Base-by-base conservation (phyloP, 805 yeast genomes). In the Starmerella riodocensis region DNA sequence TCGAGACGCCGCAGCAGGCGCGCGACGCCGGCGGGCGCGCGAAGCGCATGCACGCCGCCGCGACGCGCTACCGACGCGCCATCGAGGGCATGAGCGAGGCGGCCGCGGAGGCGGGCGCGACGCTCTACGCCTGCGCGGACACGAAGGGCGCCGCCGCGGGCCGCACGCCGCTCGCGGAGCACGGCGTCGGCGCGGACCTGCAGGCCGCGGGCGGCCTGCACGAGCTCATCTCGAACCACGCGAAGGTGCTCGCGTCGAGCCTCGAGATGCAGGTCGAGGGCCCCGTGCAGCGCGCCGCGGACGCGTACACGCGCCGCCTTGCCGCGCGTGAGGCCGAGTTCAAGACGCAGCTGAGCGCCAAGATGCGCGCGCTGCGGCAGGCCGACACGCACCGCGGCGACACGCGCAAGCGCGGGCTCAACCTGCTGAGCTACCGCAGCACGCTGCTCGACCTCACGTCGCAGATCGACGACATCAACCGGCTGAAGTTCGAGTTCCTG, bases 391-490 rank as follows among this genome's bases (percentile, higher is more conserved):
- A 69, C 47, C 78, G 78, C 53, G 9, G 18, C n/a, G 31, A 28
- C 18, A 8, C 31, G n/a, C 31, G 71, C 46, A 64, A 67, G 41
- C 74, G 71, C 47, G 70, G 73, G 13, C 67, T 88, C 46, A 77
- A 82, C 52, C 62, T 84, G 39, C 60, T 70, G n/a, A 63, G 71
- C 5, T 84, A 84, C 59, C 71, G 80, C 51, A 67, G 68, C 39
- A 77, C 79, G 47, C 62, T 84, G 41, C 59, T 73, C 42, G 76
- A 74, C 45, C 60, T 84, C 50, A 81, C 93, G 13, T 61, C 67
- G 9, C 84, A 81, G 51, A 67, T 84, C 43, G 93, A 84, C 54
- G 85, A 78, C 34, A 75, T 84, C 44, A 93, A 83, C 54, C 62
- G 70, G 29, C 60, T 82, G 40, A 81, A 82, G 55, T 78, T 76